Base-by-base conservation (phyloP, 192 early-diverging fungal genomes). In the Gaertneriomyces sp. region DNA sequence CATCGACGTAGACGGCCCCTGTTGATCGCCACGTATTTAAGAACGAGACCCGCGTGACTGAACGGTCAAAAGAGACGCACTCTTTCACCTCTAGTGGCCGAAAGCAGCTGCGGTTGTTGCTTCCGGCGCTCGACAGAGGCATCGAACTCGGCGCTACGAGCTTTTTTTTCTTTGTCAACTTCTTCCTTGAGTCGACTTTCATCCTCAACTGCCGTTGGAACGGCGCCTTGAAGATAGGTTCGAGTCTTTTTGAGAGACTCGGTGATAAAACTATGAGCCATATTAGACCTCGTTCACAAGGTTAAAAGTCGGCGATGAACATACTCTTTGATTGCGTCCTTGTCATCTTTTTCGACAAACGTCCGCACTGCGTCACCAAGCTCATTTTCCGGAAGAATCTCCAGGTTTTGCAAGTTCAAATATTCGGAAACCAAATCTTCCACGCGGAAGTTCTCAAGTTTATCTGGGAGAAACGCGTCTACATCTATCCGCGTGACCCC, bases 261-360 rank as follows among this genome's bases (percentile, higher is more conserved):
- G 14, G 11, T 17, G 14, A 63, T 25, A 45, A 74, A 74, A 14
- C 72, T 66, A 17, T 14, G n/a, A 3, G 7, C 19, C 10, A 60
- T n/a, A n/a, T 42, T 5, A 43, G 16, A 17, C 33, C 40, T 33
- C 16, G 38, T 16, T 41, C 53, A 8, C 47, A 16, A 20, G 12
- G 41, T 17, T 10, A 19, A 64, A 7, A 66, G 41, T 20, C 14
- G 40, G 7, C n/a, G 16, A 19, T 7, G 9, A 5, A 65, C 68
- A 4, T 58, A 92, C 78, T 90, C 86, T 64, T 77, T 75, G 53
- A 94, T 89, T 4, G 90, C 91, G 41, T 92, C 90, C 59, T 80
- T 85, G 42, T 94, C 93, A 53, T 92, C 88, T 75, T 94, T 94
- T 51, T 91, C 89, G 3, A 94, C 90, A 78, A 88, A 92, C 51